These are phyloP conservation scores for Astrothelium macrocarpum DNA, from an alignment of 495 filamentous ascomycete genomes.

Conservation along the genomic window DNA sequence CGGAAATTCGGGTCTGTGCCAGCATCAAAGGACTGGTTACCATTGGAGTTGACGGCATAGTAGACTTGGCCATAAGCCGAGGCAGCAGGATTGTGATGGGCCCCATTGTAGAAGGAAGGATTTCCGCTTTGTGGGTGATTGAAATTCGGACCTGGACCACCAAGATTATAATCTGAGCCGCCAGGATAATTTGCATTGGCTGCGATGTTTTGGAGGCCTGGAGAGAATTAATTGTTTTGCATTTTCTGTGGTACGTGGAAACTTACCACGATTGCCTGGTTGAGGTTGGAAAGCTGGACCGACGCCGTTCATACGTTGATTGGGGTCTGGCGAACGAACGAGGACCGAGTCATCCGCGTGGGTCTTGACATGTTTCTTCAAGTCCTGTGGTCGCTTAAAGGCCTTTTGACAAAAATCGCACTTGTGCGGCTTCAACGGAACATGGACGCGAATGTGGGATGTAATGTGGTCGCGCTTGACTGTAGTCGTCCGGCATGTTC, in stretches of 20 bases:
- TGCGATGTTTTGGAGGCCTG: not conserved
- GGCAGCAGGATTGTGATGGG: conserved; percentile 35
- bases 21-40: conserved; percentile 21
- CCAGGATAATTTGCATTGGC: not conserved
- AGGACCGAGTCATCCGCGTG: conserved; percentile 95
- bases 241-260: not conserved
- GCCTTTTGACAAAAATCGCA: conserved; percentile 98
- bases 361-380: conserved; percentile 99
- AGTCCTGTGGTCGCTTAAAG: conserved; percentile 97
- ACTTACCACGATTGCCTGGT: not conserved
- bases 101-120: conserved; percentile 49
- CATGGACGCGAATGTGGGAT: conserved; percentile 96
- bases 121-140: conserved; percentile 3
- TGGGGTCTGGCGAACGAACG: conserved; percentile 62
- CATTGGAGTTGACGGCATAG: conserved; percentile 46
- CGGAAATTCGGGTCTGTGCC: conserved; percentile 41
- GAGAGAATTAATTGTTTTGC: not conserved
- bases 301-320: not conserved
- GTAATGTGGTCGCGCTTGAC: conserved; percentile 99
- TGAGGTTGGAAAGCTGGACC: not conserved
- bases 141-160: not conserved
- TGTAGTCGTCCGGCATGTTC: conserved; percentile 86
- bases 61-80: conserved; percentile 61
- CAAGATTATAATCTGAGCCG: not conserved
- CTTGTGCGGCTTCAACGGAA: conserved; percentile 95